Percentiles rank a stretch among this genome's conserved stretches.
phyloP scores from a whole-genome alignment of 2,329 filamentous ascomycete species.

The Eutypella sp. region DNA sequence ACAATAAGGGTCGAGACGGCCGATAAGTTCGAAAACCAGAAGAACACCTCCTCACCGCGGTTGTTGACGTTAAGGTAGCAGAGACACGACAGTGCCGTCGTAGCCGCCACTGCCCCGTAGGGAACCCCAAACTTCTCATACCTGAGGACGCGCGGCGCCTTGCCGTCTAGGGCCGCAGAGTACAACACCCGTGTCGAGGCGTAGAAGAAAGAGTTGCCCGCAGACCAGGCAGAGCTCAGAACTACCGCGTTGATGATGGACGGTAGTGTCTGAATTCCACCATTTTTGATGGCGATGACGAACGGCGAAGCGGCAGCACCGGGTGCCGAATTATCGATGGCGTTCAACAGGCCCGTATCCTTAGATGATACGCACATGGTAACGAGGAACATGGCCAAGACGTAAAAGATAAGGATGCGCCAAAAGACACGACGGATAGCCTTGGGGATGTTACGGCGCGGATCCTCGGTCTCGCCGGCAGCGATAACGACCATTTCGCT shows the following conservation, averaged over 20 bases:
- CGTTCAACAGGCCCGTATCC: slow-evolving; percentile 27
- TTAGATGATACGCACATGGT: slow-evolving; percentile 29
- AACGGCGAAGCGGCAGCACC: slow-evolving; percentile 47
- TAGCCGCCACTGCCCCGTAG: slow-evolving; percentile 50
- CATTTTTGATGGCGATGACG: slow-evolving; percentile 59
- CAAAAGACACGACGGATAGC: slow-evolving; percentile 66
- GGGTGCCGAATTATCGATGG: slow-evolving; percentile 19
- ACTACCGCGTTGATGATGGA: slow-evolving; percentile 65
- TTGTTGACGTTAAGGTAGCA: slow-evolving; percentile 59
- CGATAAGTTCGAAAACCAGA: slow-evolving; percentile 46
- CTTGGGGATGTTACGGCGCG: slow-evolving; percentile 55
- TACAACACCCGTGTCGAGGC: slow-evolving; percentile 27
- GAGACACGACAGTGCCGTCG: slow-evolving; percentile 56
- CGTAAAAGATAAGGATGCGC: slow-evolving; percentile 62
- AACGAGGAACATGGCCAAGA: slow-evolving; percentile 53
- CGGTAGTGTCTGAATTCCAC: slow-evolving; percentile 55
- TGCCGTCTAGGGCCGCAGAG: slow-evolving; percentile 45
- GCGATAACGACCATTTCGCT: slow-evolving; percentile 37
- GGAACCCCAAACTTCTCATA: slow-evolving; percentile 57
- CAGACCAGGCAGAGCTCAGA: slow-evolving; percentile 36
- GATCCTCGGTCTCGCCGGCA: slow-evolving; percentile 57
- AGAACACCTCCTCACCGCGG: slow-evolving; percentile 37
- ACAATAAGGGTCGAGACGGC: slow-evolving; percentile 67
- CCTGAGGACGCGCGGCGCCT: slow-evolving; percentile 45
- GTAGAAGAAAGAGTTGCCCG: slow-evolving; percentile 29